phyloP scores from a whole-genome alignment of 768 basidiomycete species.

The Amanita pseudoporphyria region DNA sequence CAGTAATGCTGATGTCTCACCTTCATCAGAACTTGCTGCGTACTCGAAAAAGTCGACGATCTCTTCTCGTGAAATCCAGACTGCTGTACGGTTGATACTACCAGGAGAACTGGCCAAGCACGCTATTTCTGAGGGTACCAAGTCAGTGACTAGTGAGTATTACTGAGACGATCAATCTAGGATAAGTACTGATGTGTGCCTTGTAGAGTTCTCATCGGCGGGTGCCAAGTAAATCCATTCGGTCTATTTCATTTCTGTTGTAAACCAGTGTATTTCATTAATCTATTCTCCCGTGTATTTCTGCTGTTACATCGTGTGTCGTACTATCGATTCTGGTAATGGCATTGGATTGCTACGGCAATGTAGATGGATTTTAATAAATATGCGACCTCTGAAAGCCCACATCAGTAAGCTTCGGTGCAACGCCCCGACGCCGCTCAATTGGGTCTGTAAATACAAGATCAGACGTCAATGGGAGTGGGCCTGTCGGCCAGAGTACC shows the following conservation, averaged over 20 bases:
- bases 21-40: conserved; percentile 70
- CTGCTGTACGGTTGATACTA: conserved; percentile 88
- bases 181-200: conserved; percentile 4
- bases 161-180: not conserved
- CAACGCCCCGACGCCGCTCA: too few species aligned
- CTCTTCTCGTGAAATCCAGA: conserved; percentile 97
- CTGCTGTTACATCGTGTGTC: conserved; percentile 2
- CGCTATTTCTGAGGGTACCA: conserved; percentile 90
- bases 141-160: conserved; percentile 43
- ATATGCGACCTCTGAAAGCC: too few species aligned
- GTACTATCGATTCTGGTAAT: conserved; percentile 7
- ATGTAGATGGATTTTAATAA: too few species aligned
- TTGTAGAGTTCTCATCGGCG: conserved; percentile 47
- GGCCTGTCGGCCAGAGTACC: too few species aligned
- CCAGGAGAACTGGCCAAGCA: conserved; percentile 98
- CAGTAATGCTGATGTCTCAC: conserved; percentile 4
- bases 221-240: conserved; percentile 36
- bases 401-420: not conserved
- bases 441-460: too few species aligned
- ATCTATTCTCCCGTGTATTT: conserved; percentile 5
- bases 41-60: conserved; percentile 99
- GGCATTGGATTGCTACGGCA: not conserved
- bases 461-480: too few species aligned
- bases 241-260: conserved; percentile 10
- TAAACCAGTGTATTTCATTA: conserved; percentile 21